These are phyloP conservation scores for Hemileccinum impolitum DNA, from an alignment of 768 basidiomycete genomes.

Conservation along the genomic window DNA sequence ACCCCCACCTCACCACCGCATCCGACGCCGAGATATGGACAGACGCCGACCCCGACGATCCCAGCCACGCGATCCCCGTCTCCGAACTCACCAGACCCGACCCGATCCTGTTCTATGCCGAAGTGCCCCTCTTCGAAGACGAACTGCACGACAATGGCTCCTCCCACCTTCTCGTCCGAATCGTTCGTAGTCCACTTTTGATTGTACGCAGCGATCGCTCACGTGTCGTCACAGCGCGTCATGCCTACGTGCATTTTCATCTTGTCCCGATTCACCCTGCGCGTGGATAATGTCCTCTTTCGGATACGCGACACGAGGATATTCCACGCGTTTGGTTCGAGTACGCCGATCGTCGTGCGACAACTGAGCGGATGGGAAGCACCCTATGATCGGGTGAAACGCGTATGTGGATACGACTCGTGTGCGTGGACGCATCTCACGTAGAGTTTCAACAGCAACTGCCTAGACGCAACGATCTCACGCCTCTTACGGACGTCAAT, in stretches of 20 bases:
- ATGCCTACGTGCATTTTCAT: constrained; percentile 96
- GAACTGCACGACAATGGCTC: constrained; percentile 97
- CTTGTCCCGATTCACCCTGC: constrained; percentile 84
- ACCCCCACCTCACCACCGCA: constrained; percentile 5
- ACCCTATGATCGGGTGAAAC: constrained; percentile 75
- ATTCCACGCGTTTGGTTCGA: constrained; percentile 75
- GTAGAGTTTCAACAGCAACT: constrained; percentile 45
- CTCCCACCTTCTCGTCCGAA: constrained; percentile 77
- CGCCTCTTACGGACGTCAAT: constrained; percentile 81
- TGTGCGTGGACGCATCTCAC: not conserved
- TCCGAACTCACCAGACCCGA: constrained; percentile 84
- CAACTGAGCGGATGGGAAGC: constrained; percentile 92
- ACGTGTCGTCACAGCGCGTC: constrained; percentile 61
- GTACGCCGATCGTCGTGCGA: constrained; percentile 62
- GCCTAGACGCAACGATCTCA: constrained; percentile 74
- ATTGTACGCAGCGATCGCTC: not conserved
- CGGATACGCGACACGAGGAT: constrained; percentile 84
- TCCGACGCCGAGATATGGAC: constrained; percentile 40
- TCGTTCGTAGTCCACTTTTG: constrained; percentile 52
- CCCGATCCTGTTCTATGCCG: constrained; percentile 97
- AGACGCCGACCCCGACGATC: constrained; percentile 53
- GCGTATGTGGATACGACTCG: constrained; percentile 42
- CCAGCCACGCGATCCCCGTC: constrained; percentile 71
- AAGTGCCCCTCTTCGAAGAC: constrained; percentile 92
- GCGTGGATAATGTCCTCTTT: constrained; percentile 95